phyloP scores from a whole-genome alignment of 352 stramenopile genomes.

The Globisporangium heterothallicum region DNA sequence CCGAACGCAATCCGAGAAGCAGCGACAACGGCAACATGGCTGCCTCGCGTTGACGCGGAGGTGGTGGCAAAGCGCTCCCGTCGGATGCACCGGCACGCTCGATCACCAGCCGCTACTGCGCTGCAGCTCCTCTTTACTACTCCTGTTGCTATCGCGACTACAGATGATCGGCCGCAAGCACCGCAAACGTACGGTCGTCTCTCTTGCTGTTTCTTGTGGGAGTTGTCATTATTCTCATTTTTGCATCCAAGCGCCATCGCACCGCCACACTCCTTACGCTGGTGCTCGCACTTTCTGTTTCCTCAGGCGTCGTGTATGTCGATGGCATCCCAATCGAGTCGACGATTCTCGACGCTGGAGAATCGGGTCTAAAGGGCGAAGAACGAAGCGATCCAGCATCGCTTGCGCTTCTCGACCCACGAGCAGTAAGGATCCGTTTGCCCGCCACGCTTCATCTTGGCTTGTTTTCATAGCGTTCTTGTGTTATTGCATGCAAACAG shows the following conservation, averaged over 20 bases:
- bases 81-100: neutral
- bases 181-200: neutral
- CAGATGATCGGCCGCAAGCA: neutral
- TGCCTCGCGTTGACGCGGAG: no score
- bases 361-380: conserved; percentile 32
- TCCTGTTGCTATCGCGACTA: neutral
- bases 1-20: no score
- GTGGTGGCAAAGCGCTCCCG: no score
- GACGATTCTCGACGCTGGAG: conserved; percentile 39
- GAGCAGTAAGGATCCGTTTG: conserved; percentile 18
- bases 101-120: neutral
- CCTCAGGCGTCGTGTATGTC: conserved; percentile 57
- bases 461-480: no score
- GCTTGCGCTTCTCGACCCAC: conserved; percentile 44
- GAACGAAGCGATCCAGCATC: conserved; percentile 34
- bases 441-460: no score
- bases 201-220: neutral
- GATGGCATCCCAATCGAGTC: conserved; percentile 73
- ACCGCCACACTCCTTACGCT: no score
- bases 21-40: no score
- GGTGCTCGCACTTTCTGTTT: neutral
- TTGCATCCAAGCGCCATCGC: no score
- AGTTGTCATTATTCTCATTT: neutral
- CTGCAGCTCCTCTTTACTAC: neutral
- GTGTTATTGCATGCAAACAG: no score